Percentiles rank a stretch among this genome's conserved stretches.
Conservation (phyloP, 805 yeast species). For the Kodamaea laetipori region DNA sequence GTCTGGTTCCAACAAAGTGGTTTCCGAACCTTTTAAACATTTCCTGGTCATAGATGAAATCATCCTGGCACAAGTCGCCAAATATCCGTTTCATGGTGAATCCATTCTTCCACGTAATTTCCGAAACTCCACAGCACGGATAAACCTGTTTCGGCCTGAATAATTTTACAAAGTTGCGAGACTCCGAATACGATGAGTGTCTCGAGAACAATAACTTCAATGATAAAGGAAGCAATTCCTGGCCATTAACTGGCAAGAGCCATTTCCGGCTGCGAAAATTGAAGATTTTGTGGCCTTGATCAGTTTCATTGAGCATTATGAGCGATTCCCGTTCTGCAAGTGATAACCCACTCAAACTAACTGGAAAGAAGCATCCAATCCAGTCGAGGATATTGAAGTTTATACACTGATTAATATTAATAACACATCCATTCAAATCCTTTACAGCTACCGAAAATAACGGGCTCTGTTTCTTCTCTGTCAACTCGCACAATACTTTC, state of each 20-base stretch:
- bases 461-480: neutral
- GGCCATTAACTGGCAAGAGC: conserved; percentile 30
- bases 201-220: conserved; percentile 45
- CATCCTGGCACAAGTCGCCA: conserved; percentile 33
- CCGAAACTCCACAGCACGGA: conserved; percentile 41
- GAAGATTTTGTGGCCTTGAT: conserved; percentile 24
- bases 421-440: conserved; percentile 15
- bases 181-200: conserved; percentile 50
- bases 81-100: conserved; percentile 43
- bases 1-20: conserved; percentile 16
- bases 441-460: neutral
- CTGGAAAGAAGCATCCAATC: conserved; percentile 32
- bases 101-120: conserved; percentile 38
- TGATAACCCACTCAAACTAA: conserved; percentile 19
- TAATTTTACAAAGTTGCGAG: conserved; percentile 31
- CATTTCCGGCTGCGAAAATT: conserved; percentile 28
- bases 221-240: conserved; percentile 35
- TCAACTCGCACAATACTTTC: neutral
- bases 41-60: conserved; percentile 18
- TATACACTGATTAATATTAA: conserved; percentile 39
- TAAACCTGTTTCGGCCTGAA: conserved; percentile 45
- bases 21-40: conserved; percentile 20
- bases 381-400: conserved; percentile 39
- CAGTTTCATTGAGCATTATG: conserved; percentile 20
- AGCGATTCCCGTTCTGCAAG: conserved; percentile 15